Base-by-base conservation (phyloP, 1,284 basidiomycete genomes). In the Polyporus tsugae region DNA sequence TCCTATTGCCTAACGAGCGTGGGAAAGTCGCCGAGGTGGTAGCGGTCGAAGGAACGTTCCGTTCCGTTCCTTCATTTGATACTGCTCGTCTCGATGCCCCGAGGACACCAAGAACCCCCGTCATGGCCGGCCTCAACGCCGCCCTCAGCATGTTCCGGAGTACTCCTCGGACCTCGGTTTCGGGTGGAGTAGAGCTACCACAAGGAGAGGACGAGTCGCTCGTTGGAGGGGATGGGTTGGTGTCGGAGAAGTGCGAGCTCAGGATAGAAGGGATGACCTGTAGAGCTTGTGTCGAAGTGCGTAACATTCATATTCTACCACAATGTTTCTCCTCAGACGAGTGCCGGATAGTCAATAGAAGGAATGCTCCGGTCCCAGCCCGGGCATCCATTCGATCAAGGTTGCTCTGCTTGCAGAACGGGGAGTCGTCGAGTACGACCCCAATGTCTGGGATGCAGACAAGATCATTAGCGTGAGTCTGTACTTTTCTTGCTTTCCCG, bases 331-430 rank as follows among this genome's bases (percentile, higher is more conserved):
- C 35, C 38, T 66, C 42, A 63, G 33, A 49, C 11, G 2, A 6
- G n/a, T 15, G 38, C 22, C 38, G 6, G 13, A 1, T 64, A 95
- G 93, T 91, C 95, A n/a, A 99, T 99, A 73, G 98, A 99, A 79
- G 88, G 90, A 29, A 94, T 95, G 84, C 87, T 99, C n/a, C 85
- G 91, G 70, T 84, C 85, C 13, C 94, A 97, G 79, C 82, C 89
- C 25, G 98, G n/a, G 98, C 29, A 97, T 99, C 66, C 80, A 90
- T 68, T 94, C 91, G 7, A 84, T 98, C 68, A 95, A 96, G 77
- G 96, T 99, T 29, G 97, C 97, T 17, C 85, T 99, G 22, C 87
- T 99, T 35, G 94, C 98, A 11, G 97, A 99, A 80, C 91, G 96
- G 35, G 97, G 93, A 2, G 88, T 95, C 41, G 85, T 99, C 73